phyloP scores from a whole-genome alignment of 2,329 filamentous ascomycete genomes.

The Cercospora berteroae region DNA sequence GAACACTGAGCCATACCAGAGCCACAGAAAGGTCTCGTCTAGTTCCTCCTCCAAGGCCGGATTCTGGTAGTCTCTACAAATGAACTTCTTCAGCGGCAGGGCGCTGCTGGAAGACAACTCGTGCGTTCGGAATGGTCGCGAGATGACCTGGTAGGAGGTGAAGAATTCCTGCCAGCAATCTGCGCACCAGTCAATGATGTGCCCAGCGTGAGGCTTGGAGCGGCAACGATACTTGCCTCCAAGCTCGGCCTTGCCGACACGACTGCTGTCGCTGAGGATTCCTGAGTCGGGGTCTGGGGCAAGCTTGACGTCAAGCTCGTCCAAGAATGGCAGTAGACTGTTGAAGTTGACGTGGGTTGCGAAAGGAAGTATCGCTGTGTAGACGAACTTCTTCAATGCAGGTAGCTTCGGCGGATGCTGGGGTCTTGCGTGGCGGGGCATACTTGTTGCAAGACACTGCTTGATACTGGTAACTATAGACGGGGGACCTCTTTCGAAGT shows the following conservation, averaged over 20 bases:
- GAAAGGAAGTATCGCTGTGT: slow-evolving; percentile 39
- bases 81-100: slow-evolving; percentile 28
- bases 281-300: slow-evolving; percentile 43
- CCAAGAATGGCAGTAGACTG: slow-evolving; percentile 27
- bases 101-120: slow-evolving; percentile 14
- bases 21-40: slow-evolving; percentile 7
- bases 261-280: slow-evolving; percentile 39
- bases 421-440: not conserved
- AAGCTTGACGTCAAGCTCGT: slow-evolving; percentile 42
- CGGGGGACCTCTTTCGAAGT: slow-evolving; percentile 60
- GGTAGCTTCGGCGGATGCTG: not conserved
- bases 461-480: slow-evolving; percentile 35
- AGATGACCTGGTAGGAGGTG: slow-evolving; percentile 26
- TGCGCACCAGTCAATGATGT: not conserved
- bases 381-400: slow-evolving; percentile 25
- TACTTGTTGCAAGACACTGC: slow-evolving; percentile 18
- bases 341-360: slow-evolving; percentile 30
- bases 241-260: slow-evolving; percentile 44
- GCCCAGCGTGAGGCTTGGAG: not conserved
- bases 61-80: slow-evolving; percentile 29
- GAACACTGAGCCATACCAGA: not conserved
- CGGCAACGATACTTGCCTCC: slow-evolving; percentile 11
- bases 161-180: slow-evolving; percentile 38
- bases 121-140: slow-evolving; percentile 16
- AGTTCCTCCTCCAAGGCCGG: slow-evolving; percentile 28